Base-by-base conservation (phyloP, 2,329 filamentous ascomycete species). In the Trichoderma sp. region DNA sequence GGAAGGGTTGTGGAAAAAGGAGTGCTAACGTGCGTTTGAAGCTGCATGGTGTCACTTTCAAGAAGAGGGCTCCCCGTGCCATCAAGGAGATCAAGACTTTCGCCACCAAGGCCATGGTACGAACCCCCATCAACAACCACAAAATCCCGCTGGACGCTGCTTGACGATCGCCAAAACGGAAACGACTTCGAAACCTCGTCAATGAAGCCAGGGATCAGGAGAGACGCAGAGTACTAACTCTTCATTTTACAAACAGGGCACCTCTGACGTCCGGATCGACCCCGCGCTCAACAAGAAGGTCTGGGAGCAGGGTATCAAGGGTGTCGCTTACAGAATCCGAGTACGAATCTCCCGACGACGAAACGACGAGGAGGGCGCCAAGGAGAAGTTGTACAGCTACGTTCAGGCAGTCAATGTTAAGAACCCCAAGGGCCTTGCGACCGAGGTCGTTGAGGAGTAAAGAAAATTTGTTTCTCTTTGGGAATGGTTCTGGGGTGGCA, bases 281-380 rank as follows among this genome's bases (percentile, higher is more conserved):
- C 95, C 95, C 78, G 91, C 95, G 85, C 85, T 99, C 78, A 99
- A 99, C 91, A 99, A 99, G 92, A 98, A 99, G 89, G 94, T 99
- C 81, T 99, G 95, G 95, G 95, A 99, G 85, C 86, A 90, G 79
- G 95, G 95, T 82, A 89, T 99, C 87, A 99, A 98, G 91, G 96
- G 95, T 78, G 93, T 97, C 74, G 92, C 94, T 74, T 98, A 90
- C 91, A 90, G 96, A 83, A 87, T 99, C 76, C 94, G 95, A 78
- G 89, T 99, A 79, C 93, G 96, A 84, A 97, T 99, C 85, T 97
- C 93, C 79, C 92, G 95, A 84, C 96, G 96, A 90, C 92, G 95
- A 89, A 99, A 99, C 85, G 95, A 99, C 82, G 95, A 98, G 88
- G 95, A 99, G 85, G 92, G 92, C 77, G 95, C 96, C 81, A 97